Evolutionary conservation across 2,329 filamentous ascomycete genomes (phyloP).

Genomic region (Dothideomycetes sp.): DNA sequence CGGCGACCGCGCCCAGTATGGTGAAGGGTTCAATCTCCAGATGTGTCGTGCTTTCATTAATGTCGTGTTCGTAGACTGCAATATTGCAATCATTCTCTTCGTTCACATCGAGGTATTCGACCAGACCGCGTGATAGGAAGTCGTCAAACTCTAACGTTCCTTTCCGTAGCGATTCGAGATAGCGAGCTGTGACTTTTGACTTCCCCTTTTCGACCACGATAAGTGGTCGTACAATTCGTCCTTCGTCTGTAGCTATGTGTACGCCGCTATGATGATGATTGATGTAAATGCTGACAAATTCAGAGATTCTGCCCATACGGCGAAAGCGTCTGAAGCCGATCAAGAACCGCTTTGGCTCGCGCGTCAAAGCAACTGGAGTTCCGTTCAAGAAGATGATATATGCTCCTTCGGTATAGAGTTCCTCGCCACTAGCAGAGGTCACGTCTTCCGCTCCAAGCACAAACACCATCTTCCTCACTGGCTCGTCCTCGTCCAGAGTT

Average conservation of each 20-base stretch:
- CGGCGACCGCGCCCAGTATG: constrained; percentile 86
- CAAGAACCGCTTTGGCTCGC: constrained; percentile 77
- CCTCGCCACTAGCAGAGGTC: constrained; percentile 66
- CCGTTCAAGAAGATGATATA: constrained; percentile 95
- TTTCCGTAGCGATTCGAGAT: constrained; percentile 70
- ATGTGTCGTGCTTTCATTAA: constrained; percentile 77
- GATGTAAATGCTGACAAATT: constrained; percentile 93
- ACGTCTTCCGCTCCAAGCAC: constrained; percentile 77
- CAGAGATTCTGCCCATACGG: constrained; percentile 82
- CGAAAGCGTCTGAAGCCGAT: constrained; percentile 76
- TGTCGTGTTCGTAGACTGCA: constrained; percentile 76
- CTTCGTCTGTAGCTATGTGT: constrained; percentile 94
- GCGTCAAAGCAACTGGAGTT: constrained; percentile 79
- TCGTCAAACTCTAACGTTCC: constrained; percentile 87
- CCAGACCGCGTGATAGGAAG: constrained; percentile 77
- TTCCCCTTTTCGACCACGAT: constrained; percentile 87
- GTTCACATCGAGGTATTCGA: constrained; percentile 96
- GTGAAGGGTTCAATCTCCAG: constrained; percentile 98
- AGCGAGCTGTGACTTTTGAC: constrained; percentile 66
- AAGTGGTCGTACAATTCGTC: constrained; percentile 87
- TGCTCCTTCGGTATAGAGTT: constrained; percentile 73
- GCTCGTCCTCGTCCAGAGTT: constrained; percentile 86
- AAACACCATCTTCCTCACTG: constrained; percentile 77
- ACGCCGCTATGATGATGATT: constrained; percentile 87
- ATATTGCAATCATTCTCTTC: constrained; percentile 97